Conservation (phyloP, 257 asterid genomes). For the Oldenlandia corymbosa region DNA sequence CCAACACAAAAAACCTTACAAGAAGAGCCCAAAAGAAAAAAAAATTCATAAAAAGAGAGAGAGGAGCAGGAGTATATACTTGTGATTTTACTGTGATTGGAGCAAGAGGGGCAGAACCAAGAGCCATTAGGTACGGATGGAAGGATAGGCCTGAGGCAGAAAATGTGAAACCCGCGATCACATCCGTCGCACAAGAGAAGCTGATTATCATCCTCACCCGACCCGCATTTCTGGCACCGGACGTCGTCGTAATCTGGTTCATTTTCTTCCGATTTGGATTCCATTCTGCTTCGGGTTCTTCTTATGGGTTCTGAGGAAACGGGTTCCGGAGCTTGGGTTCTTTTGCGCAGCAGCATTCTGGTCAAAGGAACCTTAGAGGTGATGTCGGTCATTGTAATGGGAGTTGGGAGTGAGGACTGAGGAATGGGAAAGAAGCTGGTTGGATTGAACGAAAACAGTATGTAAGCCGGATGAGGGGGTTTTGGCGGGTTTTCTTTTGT, state of each 20-base stretch:
- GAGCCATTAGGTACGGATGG: constrained; percentile 66
- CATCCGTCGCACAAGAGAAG: constrained; percentile 83
- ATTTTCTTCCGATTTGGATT: constrained; percentile 19
- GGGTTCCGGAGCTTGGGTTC: constrained; percentile 65
- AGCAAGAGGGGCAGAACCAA: constrained; percentile 79
- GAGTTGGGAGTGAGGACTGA: no score
- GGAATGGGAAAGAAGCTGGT: no score
- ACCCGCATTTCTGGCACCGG: constrained; percentile 70
- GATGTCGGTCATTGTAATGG: neutral
- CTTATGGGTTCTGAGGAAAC: constrained; percentile 2
- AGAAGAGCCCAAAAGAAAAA: neutral
- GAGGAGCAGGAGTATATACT: constrained; percentile 48
- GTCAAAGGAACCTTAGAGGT: constrained; percentile 3
- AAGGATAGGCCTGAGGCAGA: constrained; percentile 70
- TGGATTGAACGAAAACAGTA: no score
- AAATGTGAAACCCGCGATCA: constrained; percentile 66
- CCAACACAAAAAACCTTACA: neutral
- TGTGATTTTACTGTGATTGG: constrained; percentile 13
- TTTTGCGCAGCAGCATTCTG: constrained; percentile 29
- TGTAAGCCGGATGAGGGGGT: no score
- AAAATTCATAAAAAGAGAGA: neutral
- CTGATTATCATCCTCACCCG: constrained; percentile 53
- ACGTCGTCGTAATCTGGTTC: constrained; percentile 31
- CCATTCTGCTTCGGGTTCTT: constrained; percentile 21
- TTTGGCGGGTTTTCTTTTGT: no score